These are phyloP conservation scores for Venturiaceae sp. DNA, from an alignment of 2,329 filamentous ascomycete species.

Conservation along the genomic window DNA sequence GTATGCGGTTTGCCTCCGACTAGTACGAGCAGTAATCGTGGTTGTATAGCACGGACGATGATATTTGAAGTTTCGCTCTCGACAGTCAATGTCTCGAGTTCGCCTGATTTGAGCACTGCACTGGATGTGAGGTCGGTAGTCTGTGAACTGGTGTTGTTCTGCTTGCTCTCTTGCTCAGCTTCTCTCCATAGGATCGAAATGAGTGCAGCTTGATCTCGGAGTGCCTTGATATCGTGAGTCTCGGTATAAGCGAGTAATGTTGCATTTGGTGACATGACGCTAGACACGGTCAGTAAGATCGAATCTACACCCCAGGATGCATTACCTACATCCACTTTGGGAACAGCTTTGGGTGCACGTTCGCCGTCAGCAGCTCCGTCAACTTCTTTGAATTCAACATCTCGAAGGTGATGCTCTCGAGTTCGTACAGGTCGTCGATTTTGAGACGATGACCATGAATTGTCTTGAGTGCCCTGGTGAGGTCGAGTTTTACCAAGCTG, in stretches of 20 bases:
- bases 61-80: conserved; percentile 36
- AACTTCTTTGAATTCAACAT: conserved; percentile 35
- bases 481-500: too few relatives aligned
- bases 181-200: conserved; percentile 42
- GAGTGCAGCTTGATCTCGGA: conserved; percentile 38
- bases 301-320: not conserved
- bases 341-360: conserved; percentile 31
- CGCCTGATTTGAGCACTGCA: not conserved
- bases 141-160: conserved; percentile 6
- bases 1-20: conserved; percentile 33
- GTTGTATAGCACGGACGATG: conserved; percentile 35
- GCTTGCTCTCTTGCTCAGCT: conserved; percentile 16
- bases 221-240: conserved; percentile 36
- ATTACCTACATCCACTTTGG: conserved; percentile 29
- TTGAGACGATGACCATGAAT: not conserved
- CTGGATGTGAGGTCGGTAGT: not conserved
- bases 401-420: not conserved
- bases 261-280: conserved; percentile 41
- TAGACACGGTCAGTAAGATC: conserved; percentile 12
- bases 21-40: conserved; percentile 35
- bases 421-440: too few relatives aligned
- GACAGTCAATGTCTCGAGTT: conserved; percentile 34
- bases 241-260: conserved; percentile 39
- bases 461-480: too few relatives aligned
- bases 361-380: conserved; percentile 31